Evolutionary conservation across 2,329 filamentous ascomycete genomes (phyloP).

Genomic region (Dactylellina sp.): DNA sequence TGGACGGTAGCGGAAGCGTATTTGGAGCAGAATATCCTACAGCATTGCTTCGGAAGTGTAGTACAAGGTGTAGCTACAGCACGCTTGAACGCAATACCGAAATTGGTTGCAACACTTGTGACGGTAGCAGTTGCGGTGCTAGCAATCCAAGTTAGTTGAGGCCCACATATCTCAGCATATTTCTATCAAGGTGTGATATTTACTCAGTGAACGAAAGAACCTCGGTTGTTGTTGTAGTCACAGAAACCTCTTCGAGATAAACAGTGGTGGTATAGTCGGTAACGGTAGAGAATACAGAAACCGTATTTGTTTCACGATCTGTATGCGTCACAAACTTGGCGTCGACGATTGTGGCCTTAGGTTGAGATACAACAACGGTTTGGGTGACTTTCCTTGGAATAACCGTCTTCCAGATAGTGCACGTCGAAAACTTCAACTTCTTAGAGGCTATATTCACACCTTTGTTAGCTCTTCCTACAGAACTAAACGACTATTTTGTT

Average conservation of each 20-base stretch:
- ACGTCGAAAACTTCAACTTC: constrained; percentile 39
- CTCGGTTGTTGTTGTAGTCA: constrained; percentile 17
- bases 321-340: constrained; percentile 15
- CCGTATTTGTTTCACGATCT: constrained; percentile 10
- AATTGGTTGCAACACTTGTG: constrained; percentile 1
- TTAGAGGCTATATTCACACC: constrained; percentile 26
- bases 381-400: constrained; percentile 20
- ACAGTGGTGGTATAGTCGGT: constrained; percentile 39
- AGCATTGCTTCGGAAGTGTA: constrained; percentile 29
- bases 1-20: background rate
- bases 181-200: background rate
- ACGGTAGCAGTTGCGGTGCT: constrained; percentile 1
- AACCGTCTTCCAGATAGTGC: constrained; percentile 38
- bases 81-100: constrained; percentile 22
- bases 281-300: constrained; percentile 41
- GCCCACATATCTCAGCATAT: constrained; percentile 10
- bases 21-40: constrained; percentile 10
- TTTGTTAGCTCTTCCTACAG: background rate
- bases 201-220: constrained; percentile 36
- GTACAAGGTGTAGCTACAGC: constrained; percentile 21
- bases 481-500: background rate
- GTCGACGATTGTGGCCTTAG: constrained; percentile 25
- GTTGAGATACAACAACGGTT: constrained; percentile 12
- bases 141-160: no score
- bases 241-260: constrained; percentile 27